phyloP scores from a whole-genome alignment of 768 basidiomycete genomes.

The Lentinus tigrinus region DNA sequence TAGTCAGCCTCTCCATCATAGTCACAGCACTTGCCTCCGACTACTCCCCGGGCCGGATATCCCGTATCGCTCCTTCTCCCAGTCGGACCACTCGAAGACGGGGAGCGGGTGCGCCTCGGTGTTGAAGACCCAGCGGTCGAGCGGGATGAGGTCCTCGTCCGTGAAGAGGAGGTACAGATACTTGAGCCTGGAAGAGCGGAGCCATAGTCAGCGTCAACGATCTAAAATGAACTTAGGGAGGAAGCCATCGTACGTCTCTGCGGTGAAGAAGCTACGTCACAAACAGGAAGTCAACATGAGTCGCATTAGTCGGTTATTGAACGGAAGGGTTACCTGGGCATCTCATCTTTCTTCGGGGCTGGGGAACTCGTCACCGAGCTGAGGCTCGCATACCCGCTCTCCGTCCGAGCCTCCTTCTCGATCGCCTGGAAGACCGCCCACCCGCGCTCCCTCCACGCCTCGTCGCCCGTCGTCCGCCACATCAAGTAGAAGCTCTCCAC shows the following conservation, averaged over 20 bases:
- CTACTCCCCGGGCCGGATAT: background rate
- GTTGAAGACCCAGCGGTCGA: constrained; percentile 45
- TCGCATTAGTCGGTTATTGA: background rate
- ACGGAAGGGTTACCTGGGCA: constrained; percentile 60
- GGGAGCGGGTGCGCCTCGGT: constrained; percentile 73
- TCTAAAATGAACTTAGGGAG: background rate
- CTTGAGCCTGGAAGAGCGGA: constrained; percentile 57
- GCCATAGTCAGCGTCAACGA: background rate
- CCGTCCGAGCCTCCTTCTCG: constrained; percentile 55
- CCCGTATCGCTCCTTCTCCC: constrained; percentile 36
- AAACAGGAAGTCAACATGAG: background rate
- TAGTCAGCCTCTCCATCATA: too few relatives aligned
- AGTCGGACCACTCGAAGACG: constrained; percentile 58
- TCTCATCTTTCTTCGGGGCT: constrained; percentile 46
- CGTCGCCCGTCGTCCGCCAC: constrained; percentile 69
- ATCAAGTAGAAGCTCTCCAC: constrained; percentile 72
- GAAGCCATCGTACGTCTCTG: constrained; percentile 41
- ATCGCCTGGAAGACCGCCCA: constrained; percentile 74
- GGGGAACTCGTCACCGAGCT: constrained; percentile 45
- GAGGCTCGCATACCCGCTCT: constrained; percentile 61
- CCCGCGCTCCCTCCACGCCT: constrained; percentile 67
- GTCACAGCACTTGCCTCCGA: too few relatives aligned
- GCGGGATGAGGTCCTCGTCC: constrained; percentile 55
- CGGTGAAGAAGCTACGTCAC: constrained; percentile 45
- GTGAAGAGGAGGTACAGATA: constrained; percentile 70